Base-by-base conservation (phyloP, 1,284 basidiomycete genomes). In the Coniophora puteana region DNA sequence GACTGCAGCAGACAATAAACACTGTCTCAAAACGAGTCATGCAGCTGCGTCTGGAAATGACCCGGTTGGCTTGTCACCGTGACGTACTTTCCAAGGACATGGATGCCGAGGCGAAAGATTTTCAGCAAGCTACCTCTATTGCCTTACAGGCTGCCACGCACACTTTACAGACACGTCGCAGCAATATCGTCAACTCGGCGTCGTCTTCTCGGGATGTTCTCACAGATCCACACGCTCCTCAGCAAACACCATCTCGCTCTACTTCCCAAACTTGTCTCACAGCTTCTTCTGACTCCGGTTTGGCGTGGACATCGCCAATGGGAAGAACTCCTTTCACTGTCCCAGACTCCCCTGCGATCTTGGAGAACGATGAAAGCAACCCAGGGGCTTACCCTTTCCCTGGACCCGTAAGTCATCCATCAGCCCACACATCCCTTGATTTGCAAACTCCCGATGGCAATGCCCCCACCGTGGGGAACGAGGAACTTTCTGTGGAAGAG, bases 21-120 rank as follows among this genome's bases (percentile, higher is more conserved):
- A 68, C 66, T n/a, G 67, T 87, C 4, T 77, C 86, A 7, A 79
- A 76, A 51, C 75, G 77, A 29, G 68, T 96, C 44, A 77, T 77
- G 50, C 69, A 75, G 45, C 67, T 80, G 36, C 78, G 91, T 31
- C 69, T 95, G 44, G 78, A 89, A n/a, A 67, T 91, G 38, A 77
- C 80, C 51, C 85, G 80, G 55, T 65, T 89, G 14, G 63, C 70
- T 13, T 86, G 89, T 52, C 83, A 93, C 61, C 82, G 83, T 16
- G 78, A 82, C 38, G 76, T 93, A 13, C 73, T 96, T 22, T 66
- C 72, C 8, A 71, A 76, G 28, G 93, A 96, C 59, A 68, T 93
- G 25, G 70, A 73, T 26, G 79, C 80, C 4, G 90, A 92, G 53
- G 74, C 78, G 45, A 73, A 74, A 25, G 80, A 83, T 39, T 83